A percentile compares a stretch with the other conserved stretches of the same genome.
phyloP scores from a whole-genome alignment of 108 stramenopile genomes.

The Cyclotella sp. region DNA sequence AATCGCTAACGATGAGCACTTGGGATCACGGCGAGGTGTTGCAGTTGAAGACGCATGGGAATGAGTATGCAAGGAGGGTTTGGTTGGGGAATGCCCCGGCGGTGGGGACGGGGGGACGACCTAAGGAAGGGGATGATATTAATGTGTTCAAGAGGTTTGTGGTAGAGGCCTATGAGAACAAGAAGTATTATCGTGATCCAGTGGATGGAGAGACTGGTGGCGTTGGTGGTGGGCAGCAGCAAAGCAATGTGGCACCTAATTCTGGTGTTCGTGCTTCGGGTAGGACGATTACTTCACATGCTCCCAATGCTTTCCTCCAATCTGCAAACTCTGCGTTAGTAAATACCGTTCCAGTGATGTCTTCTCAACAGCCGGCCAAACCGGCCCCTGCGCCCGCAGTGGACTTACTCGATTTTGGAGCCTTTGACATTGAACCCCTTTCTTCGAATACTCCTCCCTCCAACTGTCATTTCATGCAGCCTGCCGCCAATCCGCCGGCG shows the following conservation, averaged over 20 bases:
- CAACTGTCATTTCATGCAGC: background rate
- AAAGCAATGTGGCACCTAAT: background rate
- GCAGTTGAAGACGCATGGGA: constrained; percentile 68
- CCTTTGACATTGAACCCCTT: constrained; percentile 31
- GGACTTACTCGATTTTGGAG: constrained; percentile 70
- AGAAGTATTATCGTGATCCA: constrained; percentile 67
- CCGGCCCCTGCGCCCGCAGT: constrained; percentile 44
- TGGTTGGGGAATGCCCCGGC: constrained; percentile 89
- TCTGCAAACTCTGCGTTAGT: constrained; percentile 4
- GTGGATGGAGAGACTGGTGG: background rate
- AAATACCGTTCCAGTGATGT: background rate
- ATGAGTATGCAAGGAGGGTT: constrained; percentile 70
- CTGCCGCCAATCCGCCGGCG: constrained; percentile 9
- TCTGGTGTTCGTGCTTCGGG: background rate
- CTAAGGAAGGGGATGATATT: constrained; percentile 70
- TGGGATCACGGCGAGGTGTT: constrained; percentile 84
- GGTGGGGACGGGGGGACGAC: constrained; percentile 70
- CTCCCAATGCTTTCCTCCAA: background rate
- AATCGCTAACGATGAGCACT: constrained; percentile 88
- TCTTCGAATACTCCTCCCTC: constrained; percentile 16
- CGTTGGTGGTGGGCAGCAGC: background rate
- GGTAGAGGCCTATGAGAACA: constrained; percentile 81
- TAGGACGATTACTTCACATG: constrained; percentile 5
- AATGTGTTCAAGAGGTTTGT: constrained; percentile 85
- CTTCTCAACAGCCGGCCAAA: constrained; percentile 23